Base-by-base conservation (phyloP, 2,329 filamentous ascomycete genomes). In the Penicillium sp. region DNA sequence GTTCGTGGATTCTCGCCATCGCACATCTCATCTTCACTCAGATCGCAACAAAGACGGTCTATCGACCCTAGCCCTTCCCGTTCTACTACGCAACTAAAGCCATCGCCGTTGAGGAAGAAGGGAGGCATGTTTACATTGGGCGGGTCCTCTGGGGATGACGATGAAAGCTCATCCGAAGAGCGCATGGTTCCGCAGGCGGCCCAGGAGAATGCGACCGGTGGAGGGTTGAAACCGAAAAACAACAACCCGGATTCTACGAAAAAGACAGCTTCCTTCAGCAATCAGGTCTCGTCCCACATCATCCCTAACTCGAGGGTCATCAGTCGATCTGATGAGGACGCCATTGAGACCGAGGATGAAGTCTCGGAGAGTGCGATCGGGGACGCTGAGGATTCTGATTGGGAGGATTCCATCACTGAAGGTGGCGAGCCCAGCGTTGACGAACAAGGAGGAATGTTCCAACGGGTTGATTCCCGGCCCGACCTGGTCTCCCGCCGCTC, bases 1-100 rank as follows among this genome's bases (percentile, higher is more conserved):
- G 87, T 96, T 50, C 89, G 90, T 61, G 92, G 92, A 56, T 96
- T 97, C 75, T 90, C 89, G 5, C 90, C 89, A 2, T 87, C 89
- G 24, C 85, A 88, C 58, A 81, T 88, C 40, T 87, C 86, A 10
- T 88, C 85, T 2, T 89, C 86, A 0, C 85, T 86, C 66, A 83
- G 86, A 62, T 88, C 78, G 61, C 84, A 79, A 67, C 85, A 75
- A 59, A 81, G 82, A 62, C 76, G 88, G 31, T 74, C 78, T 13
- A 69, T 76, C 42, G 79, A 82, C 47, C 69, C 76, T 2, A 69
- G 78, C 9, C 78, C 82, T 37, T 78, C 81, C 11, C 83, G 84
- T 31, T 78, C 81, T 29, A 86, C 89, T 40, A 83, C 88, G 35
- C 87, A 88, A 64, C 79, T 82, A n/a, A 82, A 69, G 26, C 79